Percentiles rank a stretch among this genome's conserved stretches.
These are phyloP conservation scores for Suhomyces sp. DNA, from an alignment of 805 yeast species.

Conservation along the genomic window DNA sequence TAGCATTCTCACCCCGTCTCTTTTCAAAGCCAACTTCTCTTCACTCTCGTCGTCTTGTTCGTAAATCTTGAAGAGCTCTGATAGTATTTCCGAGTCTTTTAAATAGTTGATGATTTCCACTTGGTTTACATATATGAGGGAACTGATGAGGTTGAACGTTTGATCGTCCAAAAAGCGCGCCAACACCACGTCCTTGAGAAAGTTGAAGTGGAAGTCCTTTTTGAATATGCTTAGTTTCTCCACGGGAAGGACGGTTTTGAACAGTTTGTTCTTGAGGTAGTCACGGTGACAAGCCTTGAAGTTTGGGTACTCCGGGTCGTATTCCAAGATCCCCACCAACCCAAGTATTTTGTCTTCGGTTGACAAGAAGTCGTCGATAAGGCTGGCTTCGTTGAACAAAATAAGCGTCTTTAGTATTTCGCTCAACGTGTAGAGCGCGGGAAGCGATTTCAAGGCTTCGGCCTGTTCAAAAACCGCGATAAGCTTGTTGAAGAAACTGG, in stretches of 20 bases:
- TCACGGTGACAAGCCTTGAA: slow-evolving; percentile 78
- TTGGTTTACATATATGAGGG: slow-evolving; percentile 67
- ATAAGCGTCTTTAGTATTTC: slow-evolving; percentile 70
- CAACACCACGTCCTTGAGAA: slow-evolving; percentile 80
- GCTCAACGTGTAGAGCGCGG: slow-evolving; percentile 62
- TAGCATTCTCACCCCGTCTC: slow-evolving; percentile 74
- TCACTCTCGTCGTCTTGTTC: slow-evolving; percentile 16
- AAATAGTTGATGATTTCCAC: slow-evolving; percentile 61
- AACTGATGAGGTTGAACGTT: slow-evolving; percentile 61
- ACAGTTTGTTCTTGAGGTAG: slow-evolving; percentile 55
- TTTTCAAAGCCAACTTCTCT: slow-evolving; percentile 16
- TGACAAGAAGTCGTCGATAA: slow-evolving; percentile 33
- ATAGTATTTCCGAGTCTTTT: slow-evolving; percentile 50
- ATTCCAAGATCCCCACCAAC: slow-evolving; percentile 75
- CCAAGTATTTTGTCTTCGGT: slow-evolving; percentile 41
- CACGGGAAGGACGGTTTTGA: slow-evolving; percentile 68
- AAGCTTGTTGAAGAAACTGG: slow-evolving; percentile 52
- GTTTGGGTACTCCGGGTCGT: slow-evolving; percentile 83
- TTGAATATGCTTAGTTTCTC: slow-evolving; percentile 51
- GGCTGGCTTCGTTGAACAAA: slow-evolving; percentile 59
- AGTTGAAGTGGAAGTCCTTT: slow-evolving; percentile 74
- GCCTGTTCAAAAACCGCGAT: slow-evolving; percentile 51
- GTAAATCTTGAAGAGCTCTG: slow-evolving; percentile 59
- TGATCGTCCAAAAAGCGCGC: slow-evolving; percentile 82
- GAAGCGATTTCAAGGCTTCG: slow-evolving; percentile 52